phyloP scores from a whole-genome alignment of 768 basidiomycete genomes.

The Leccinum barrowsii region DNA sequence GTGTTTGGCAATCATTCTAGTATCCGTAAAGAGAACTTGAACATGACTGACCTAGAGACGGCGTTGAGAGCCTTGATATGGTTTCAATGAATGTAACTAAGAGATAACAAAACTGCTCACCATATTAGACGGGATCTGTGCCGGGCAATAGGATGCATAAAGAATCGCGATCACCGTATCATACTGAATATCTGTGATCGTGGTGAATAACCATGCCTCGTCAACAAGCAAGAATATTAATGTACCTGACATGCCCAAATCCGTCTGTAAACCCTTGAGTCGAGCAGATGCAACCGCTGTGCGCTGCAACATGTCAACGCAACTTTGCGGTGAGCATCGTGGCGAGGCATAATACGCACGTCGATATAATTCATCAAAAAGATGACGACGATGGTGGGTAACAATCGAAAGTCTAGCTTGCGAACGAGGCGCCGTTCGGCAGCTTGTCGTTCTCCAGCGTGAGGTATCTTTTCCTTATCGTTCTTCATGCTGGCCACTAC shows the following conservation, averaged over 20 bases:
- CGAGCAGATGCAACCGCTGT: conserved; percentile 48
- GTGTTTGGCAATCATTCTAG: background rate
- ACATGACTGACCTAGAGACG: conserved; percentile 40
- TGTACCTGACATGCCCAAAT: conserved; percentile 43
- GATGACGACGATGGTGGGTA: conserved; percentile 59
- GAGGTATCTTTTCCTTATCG: background rate
- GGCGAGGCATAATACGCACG: conserved; percentile 31
- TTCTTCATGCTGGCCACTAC: background rate
- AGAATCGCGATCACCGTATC: conserved; percentile 50
- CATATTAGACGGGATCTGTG: conserved; percentile 38
- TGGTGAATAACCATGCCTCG: background rate
- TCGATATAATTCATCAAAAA: conserved; percentile 71
- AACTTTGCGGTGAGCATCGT: background rate
- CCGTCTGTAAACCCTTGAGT: conserved; percentile 47
- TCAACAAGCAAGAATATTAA: background rate
- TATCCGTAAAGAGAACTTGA: background rate
- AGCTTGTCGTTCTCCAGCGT: conserved; percentile 7
- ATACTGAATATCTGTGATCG: conserved; percentile 50
- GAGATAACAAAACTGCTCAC: background rate
- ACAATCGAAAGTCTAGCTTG: conserved; percentile 51
- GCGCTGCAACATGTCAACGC: conserved; percentile 31
- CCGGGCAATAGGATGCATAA: conserved; percentile 60
- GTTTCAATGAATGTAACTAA: background rate
- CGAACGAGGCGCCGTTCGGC: conserved; percentile 40
- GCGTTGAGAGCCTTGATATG: conserved; percentile 48